Conservation (phyloP, 1,139 yeast genomes). For the Hanseniaspora uvarum region DNA sequence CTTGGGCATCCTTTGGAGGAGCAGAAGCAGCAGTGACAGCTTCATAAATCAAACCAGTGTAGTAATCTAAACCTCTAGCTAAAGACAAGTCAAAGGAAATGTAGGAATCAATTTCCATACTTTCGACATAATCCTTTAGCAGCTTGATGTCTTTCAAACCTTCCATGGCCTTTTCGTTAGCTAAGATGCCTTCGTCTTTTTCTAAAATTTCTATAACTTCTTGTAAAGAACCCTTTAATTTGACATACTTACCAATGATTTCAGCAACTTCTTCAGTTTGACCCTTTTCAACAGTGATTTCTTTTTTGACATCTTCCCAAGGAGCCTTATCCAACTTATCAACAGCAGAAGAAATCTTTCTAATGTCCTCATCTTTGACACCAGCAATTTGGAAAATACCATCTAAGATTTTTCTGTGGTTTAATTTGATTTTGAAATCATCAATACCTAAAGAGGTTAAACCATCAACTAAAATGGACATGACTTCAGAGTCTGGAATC, state of each 20-base stretch:
- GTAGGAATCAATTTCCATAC: constrained; percentile 55
- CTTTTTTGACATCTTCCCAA: constrained; percentile 87
- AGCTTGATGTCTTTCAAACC: constrained; percentile 75
- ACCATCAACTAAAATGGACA: constrained; percentile 75
- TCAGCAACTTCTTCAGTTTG: constrained; percentile 90
- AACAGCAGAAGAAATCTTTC: constrained; percentile 88
- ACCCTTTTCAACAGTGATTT: constrained; percentile 81
- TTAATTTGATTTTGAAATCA: constrained; percentile 82
- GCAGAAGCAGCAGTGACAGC: constrained; percentile 92
- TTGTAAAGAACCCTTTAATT: constrained; percentile 62
- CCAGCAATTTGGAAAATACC: constrained; percentile 95
- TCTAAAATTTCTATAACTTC: constrained; percentile 54
- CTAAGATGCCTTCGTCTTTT: constrained; percentile 45
- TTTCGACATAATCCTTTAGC: constrained; percentile 67
- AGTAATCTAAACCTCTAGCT: constrained; percentile 95
- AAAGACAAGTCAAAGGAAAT: constrained; percentile 83
- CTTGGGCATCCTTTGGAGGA: constrained; percentile 72
- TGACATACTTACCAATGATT: constrained; percentile 81
- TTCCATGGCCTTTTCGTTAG: constrained; percentile 60
- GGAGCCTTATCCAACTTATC: constrained; percentile 92
- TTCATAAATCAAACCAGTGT: constrained; percentile 92
- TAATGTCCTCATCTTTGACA: constrained; percentile 83
- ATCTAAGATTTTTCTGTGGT: constrained; percentile 89
- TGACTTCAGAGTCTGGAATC: constrained; percentile 92
- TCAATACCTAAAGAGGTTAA: constrained; percentile 68